Evolutionary conservation across 257 asterid genomes (phyloP).

Genomic region (Gynochthodes officinalis): DNA sequence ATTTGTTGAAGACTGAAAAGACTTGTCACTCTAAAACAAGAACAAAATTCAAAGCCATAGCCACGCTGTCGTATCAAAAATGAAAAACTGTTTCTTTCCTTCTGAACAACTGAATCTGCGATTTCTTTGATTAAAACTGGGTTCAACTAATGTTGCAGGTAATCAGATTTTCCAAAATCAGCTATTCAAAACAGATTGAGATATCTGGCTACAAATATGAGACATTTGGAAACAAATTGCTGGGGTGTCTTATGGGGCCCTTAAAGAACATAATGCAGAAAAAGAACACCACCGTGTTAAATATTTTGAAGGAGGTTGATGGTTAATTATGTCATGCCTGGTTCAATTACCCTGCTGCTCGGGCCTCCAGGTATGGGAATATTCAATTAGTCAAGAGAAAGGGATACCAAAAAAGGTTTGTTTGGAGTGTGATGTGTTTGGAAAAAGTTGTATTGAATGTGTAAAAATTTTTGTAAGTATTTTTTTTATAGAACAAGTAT

Average conservation of each 20-base stretch:
- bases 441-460: no score
- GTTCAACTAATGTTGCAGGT: background rate
- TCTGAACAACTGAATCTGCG: no score
- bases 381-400: no score
- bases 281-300: background rate
- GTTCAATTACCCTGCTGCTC: constrained; percentile 16
- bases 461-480: no score
- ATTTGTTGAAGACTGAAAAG: no score
- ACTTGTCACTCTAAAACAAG: no score
- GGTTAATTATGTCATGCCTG: constrained; percentile 19
- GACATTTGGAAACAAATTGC: constrained; percentile 15
- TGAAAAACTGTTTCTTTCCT: no score
- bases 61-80: no score
- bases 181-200: constrained; percentile 8
- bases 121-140: background rate
- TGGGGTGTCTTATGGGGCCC: constrained; percentile 6
- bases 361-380: constrained; percentile 15
- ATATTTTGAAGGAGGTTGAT: constrained; percentile 14
- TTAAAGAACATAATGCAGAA: background rate
- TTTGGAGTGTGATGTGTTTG: no score
- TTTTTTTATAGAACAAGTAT: no score
- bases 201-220: constrained; percentile 9
- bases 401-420: background rate
- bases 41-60: no score
- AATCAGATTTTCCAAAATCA: constrained; percentile 9